These are phyloP conservation scores for Juncus effusus DNA, from an alignment of 176 grass and related monocot species.

Conservation along the genomic window DNA sequence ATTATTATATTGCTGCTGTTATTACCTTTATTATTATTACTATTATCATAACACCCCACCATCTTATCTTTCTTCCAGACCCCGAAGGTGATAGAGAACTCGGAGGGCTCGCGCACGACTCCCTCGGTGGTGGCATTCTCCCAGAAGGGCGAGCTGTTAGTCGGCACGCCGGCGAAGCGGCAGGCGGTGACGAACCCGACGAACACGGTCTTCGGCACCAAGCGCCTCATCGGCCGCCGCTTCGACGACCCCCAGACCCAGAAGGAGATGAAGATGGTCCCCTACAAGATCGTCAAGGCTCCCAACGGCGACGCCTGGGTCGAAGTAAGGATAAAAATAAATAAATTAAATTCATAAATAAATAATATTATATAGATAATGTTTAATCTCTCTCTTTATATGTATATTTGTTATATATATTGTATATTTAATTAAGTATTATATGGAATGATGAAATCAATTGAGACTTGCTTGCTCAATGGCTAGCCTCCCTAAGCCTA, in stretches of 20 bases:
- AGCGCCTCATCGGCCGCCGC: constrained; percentile 56
- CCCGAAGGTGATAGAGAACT: constrained; percentile 76
- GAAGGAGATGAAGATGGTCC: constrained; percentile 92
- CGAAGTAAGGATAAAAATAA: too few relatives aligned
- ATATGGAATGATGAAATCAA: too few relatives aligned
- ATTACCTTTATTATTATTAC: not conserved
- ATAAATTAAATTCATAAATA: too few relatives aligned
- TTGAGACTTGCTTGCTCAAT: too few relatives aligned
- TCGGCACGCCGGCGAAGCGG: constrained; percentile 67
- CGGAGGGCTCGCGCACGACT: constrained; percentile 64
- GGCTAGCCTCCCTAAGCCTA: too few relatives aligned
- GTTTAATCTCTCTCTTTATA: too few relatives aligned
- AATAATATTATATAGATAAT: too few relatives aligned
- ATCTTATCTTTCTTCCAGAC: constrained; percentile 31
- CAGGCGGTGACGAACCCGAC: constrained; percentile 77
- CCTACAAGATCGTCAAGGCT: constrained; percentile 63
- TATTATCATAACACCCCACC: not conserved
- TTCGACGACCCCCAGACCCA: constrained; percentile 76
- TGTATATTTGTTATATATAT: too few relatives aligned
- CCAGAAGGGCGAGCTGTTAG: constrained; percentile 55
- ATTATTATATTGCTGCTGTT: too few relatives aligned
- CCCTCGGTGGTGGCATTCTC: constrained; percentile 66
- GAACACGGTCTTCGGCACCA: constrained; percentile 74
- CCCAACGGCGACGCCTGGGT: constrained; percentile 78
- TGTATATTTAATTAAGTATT: too few relatives aligned